Conservation (phyloP, 192 early-diverging fungal genomes). For the Coemansia sp. region DNA sequence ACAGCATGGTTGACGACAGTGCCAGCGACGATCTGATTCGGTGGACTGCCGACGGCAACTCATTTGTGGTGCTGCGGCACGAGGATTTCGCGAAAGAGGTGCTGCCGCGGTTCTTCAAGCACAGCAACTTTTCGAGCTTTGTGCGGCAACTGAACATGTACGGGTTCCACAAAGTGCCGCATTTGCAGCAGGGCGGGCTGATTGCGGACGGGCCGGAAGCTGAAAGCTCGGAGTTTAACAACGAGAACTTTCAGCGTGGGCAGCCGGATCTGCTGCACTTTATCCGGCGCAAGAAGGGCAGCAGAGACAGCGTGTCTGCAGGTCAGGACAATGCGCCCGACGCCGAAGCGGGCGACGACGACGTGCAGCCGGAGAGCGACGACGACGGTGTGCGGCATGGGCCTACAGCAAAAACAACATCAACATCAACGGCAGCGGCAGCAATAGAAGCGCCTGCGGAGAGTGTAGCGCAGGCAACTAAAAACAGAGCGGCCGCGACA, state of each 20-base stretch:
- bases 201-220: conserved; percentile 62
- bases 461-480: too few species aligned
- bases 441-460: too few species aligned
- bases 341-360: conserved; percentile 35
- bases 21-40: conserved; percentile 79
- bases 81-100: conserved; percentile 81
- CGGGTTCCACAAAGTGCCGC: conserved; percentile 96
- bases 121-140: conserved; percentile 87
- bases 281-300: conserved; percentile 81
- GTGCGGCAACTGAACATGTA: conserved; percentile 94
- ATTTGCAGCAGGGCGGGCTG: conserved; percentile 85
- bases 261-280: conserved; percentile 85
- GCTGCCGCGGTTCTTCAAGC: conserved; percentile 84
- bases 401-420: background rate
- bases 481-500: background rate
- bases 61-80: conserved; percentile 74
- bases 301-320: conserved; percentile 1
- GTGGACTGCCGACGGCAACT: conserved; percentile 83
- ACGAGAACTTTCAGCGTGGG: conserved; percentile 83
- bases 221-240: conserved; percentile 90
- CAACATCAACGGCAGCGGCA: background rate
- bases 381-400: background rate
- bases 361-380: background rate
- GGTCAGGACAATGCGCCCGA: conserved; percentile 27
- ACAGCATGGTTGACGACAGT: conserved; percentile 90